Evolutionary conservation across 495 filamentous ascomycete species (phyloP).

Genomic region (Trichoderma gamsii): DNA sequence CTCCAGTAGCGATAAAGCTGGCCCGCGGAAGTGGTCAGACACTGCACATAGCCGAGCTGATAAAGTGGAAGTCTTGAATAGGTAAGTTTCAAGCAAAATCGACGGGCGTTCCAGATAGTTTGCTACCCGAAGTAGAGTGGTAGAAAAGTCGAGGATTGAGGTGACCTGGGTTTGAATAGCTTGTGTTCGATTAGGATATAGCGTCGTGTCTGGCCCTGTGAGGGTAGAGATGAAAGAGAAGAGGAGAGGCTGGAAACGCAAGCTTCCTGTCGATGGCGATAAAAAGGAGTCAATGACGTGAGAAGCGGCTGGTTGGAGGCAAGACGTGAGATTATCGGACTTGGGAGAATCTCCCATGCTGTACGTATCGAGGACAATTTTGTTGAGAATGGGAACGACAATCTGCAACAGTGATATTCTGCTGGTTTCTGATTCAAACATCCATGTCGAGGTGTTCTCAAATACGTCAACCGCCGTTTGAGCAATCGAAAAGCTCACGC

Average conservation of each 20-base stretch:
- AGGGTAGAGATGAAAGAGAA: constrained; percentile 62
- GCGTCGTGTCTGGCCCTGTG: constrained; percentile 54
- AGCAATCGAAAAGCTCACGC: constrained; percentile 63
- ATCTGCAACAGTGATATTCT: constrained; percentile 48
- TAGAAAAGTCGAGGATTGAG: constrained; percentile 59
- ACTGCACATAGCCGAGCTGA: constrained; percentile 72
- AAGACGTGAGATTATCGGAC: constrained; percentile 55
- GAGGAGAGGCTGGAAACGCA: constrained; percentile 73
- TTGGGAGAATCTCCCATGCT: constrained; percentile 58
- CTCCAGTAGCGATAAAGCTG: constrained; percentile 64
- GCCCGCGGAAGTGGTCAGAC: constrained; percentile 57
- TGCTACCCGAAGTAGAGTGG: constrained; percentile 61
- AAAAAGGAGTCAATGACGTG: constrained; percentile 74
- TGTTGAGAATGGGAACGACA: constrained; percentile 62
- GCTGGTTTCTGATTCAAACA: constrained; percentile 61
- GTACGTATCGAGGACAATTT: constrained; percentile 63
- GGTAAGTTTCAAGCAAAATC: constrained; percentile 63
- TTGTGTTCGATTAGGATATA: constrained; percentile 52
- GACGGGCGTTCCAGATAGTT: constrained; percentile 54
- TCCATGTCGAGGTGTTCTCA: constrained; percentile 77
- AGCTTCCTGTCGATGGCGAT: constrained; percentile 56
- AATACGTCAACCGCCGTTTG: constrained; percentile 72
- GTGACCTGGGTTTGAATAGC: constrained; percentile 57
- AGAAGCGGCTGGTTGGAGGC: constrained; percentile 58
- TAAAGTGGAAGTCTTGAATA: constrained; percentile 71